Evolutionary conservation across 2,329 filamentous ascomycete genomes (phyloP), one percentile per base, ranked within the genome.

Genomic region (Colletotrichum liaoningense): DNA sequence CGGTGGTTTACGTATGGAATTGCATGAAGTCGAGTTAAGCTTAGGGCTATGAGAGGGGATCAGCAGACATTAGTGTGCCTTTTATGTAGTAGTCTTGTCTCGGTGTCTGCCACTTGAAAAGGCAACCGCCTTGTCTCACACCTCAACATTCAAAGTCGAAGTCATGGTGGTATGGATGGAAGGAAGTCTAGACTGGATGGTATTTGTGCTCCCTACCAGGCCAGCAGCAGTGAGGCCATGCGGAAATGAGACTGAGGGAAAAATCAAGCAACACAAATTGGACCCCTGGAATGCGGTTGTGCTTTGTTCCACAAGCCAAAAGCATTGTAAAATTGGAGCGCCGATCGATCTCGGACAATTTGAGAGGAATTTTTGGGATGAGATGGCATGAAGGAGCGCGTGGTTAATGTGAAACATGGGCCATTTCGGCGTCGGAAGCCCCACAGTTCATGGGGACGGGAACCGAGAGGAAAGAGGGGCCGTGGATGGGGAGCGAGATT

Each of bases 341-440:
- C 26, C 70, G 70, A 73, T 73, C 70, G 70, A 73, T 73, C 70
- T 73, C 70, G 70, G 70, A 73, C 70, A 73, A 73, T 70, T 73
- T 70, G 56, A 55, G 56, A 65, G 60, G 54, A 60, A 49, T 57
- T 62, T 42, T 56, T 70, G 46, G 70, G 70, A 64, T 49, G 42
- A 70, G 59, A 73, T 64, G 55, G 70, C 55, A 73, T 73, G 46
- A 70, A 70, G 60, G 66, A 73, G 59, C 59, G 55, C 46, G 46
- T 73, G 67, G 70, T 73, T 60, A 73, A 73, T 56, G 46, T 73
- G 70, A 73, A 73, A 73, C 70, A 60, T 22, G 52, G 65, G 38
- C 66, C 66, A 73, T 73, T 73, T 70, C 70, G 67, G 70, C 55
- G 46, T 70, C 66, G 59, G 59, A 56, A 66, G 66, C 28, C 55